A percentile compares a stretch with the other conserved stretches of the same genome.
Evolutionary conservation across 164 flowering plant genomes (phyloP).

Genomic region (Piper betle): DNA sequence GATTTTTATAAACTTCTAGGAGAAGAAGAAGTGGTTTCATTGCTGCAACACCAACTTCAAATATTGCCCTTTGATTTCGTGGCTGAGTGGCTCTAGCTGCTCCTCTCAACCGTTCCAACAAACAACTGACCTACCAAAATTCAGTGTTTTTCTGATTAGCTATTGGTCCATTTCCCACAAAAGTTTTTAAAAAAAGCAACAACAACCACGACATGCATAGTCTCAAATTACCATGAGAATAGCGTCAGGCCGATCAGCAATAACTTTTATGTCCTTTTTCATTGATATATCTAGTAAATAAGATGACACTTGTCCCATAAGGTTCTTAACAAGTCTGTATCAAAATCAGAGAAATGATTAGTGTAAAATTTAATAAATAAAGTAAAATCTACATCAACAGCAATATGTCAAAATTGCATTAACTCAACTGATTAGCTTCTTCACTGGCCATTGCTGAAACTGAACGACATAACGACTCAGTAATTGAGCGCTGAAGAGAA

Average conservation of each 20-base stretch:
- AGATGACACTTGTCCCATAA: conserved; percentile 48
- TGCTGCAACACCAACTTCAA: conserved; percentile 67
- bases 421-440: conserved; percentile 70
- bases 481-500: conserved; percentile 64
- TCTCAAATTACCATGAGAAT: conserved; percentile 43
- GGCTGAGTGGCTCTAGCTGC: conserved; percentile 85
- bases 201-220: not conserved
- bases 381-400: not conserved
- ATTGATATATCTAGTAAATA: conserved; percentile 50
- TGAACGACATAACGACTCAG: conserved; percentile 69
- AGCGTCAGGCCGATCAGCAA: conserved; percentile 71
- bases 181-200: not conserved
- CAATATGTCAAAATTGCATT: not conserved
- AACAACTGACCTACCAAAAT: conserved; percentile 55
- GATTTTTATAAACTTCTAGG: conserved; percentile 73
- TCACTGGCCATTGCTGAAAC: conserved; percentile 53
- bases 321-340: conserved; percentile 63
- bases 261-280: conserved; percentile 44
- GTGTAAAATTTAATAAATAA: not conserved
- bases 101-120: conserved; percentile 89
- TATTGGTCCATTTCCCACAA: not conserved
- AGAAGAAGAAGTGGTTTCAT: conserved; percentile 52
- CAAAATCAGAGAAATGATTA: not conserved
- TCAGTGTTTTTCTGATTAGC: not conserved
- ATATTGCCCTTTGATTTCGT: conserved; percentile 72